Base-by-base conservation (phyloP, 495 filamentous ascomycete genomes). In the Annulohypoxylon bovei region DNA sequence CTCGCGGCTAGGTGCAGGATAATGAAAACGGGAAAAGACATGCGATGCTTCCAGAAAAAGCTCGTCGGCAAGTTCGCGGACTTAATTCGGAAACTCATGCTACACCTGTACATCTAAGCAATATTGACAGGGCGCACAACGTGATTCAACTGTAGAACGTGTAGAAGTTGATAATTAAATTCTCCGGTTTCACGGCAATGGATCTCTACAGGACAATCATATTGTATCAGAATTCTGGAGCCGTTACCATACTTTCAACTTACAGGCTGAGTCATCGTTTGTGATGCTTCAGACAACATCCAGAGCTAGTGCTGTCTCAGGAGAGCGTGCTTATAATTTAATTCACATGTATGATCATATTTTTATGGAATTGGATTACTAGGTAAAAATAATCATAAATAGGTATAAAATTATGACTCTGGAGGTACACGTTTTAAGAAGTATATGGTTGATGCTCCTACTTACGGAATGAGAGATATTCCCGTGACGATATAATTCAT, bases 31-130 rank as follows among this genome's bases (percentile, higher is more conserved):
- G 50, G 18, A 56, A 55, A 23, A 40, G n/a, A 20, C 18, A 39
- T 27, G 33, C 32, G 30, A 56, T 35, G 30, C 33, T 56, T 39
- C 25, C 9, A 50, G 23, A 22, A 53, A 53, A 33, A 6, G n/a
- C 6, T 27, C 22, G 20, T 33, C 52, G 53, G 63, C 11, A 23
- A 47, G 2, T n/a, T 37, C 33, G 47, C 55, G 65, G 65, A 61
- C 6, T 56, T 62, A 68, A 47, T 62, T 68, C 65, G 57, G 65
- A 68, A 49, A 37, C 23, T 27, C 37, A 23, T n/a, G 35, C 25
- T 7, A 56, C 52, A 33, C 46, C 23, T 14, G 28, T 7, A 56
- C 52, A 33, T 23, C 23, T 14, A 50, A 28, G 4, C 23, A n/a
- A 28, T 4, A 50, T 28, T 18, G 28, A n/a, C 60, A 23, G 27